Percentiles rank a stretch among this genome's conserved stretches.
These are phyloP conservation scores for Coemansia sp. DNA, from an alignment of 192 early-diverging fungal species.

Conservation along the genomic window DNA sequence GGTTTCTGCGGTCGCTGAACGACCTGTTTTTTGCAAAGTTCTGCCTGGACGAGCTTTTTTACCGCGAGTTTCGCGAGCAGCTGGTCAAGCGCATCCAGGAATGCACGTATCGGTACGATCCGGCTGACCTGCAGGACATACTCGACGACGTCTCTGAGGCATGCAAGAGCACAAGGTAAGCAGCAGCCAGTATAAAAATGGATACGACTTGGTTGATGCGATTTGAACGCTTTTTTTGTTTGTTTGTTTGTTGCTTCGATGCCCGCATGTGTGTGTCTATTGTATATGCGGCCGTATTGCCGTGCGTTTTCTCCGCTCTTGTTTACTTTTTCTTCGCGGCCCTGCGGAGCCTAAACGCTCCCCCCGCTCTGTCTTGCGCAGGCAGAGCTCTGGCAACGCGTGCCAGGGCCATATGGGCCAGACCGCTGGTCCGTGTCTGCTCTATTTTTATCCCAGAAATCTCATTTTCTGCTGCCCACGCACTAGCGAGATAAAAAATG, in stretches of 20 bases:
- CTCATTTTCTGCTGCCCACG: not conserved
- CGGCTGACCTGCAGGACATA: constrained; percentile 41
- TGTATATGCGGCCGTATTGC: too few species aligned
- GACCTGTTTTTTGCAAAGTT: constrained; percentile 54
- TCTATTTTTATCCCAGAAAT: constrained; percentile 1
- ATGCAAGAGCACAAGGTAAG: constrained; percentile 51
- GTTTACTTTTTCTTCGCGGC: not conserved
- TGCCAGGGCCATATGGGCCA: not conserved
- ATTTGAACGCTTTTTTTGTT: constrained; percentile 1
- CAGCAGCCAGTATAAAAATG: too few species aligned
- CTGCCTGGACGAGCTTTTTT: constrained; percentile 53
- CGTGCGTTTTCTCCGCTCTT: not conserved
- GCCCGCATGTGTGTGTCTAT: not conserved
- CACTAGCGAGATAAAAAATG: not conserved
- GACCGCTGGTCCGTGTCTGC: not conserved
- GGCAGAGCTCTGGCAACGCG: not conserved
- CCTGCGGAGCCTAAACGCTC: not conserved
- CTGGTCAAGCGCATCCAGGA: constrained; percentile 49
- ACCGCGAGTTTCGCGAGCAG: constrained; percentile 49
- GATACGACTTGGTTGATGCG: too few species aligned
- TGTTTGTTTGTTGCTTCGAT: not conserved
- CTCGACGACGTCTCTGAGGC: constrained; percentile 44
- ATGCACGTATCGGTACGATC: constrained; percentile 44
- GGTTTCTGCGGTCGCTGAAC: constrained; percentile 46
- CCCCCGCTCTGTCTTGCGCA: not conserved